Evolutionary conservation across 176 grass and related monocot species (phyloP).

Genomic region (Areca catechu): DNA sequence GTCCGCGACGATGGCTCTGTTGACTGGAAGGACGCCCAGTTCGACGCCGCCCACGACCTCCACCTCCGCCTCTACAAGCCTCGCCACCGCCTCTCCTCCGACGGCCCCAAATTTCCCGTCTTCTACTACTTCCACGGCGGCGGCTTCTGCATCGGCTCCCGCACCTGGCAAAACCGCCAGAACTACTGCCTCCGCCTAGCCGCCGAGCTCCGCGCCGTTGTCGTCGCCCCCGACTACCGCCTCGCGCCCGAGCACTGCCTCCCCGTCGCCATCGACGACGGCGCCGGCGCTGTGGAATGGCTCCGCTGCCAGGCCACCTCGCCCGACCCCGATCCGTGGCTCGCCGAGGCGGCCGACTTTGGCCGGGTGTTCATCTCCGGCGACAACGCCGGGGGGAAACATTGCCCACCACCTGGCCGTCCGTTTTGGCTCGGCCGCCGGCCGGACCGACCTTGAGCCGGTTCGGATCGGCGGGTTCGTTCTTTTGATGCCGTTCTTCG

Average conservation of each 20-base stretch:
- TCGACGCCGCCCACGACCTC: constrained; percentile 5
- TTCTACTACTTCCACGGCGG: too few species aligned
- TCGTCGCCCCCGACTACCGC: constrained; percentile 76
- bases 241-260: constrained; percentile 69
- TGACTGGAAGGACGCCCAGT: constrained; percentile 11
- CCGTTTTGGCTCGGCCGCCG: constrained; percentile 37
- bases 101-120: too few species aligned
- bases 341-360: constrained; percentile 44
- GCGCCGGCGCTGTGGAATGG: constrained; percentile 29
- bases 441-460: constrained; percentile 32
- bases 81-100: too few species aligned
- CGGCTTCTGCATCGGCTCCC: too few species aligned
- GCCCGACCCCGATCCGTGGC: constrained; percentile 33
- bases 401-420: constrained; percentile 74
- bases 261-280: constrained; percentile 62
- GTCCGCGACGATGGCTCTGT: constrained; percentile 8
- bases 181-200: constrained; percentile 17
- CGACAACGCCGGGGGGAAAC: constrained; percentile 57
- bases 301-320: constrained; percentile 15
- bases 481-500: constrained; percentile 78
- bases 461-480: constrained; percentile 38
- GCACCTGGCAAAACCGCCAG: too few species aligned
- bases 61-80: too few species aligned
- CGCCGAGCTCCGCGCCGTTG: constrained; percentile 24
- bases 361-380: constrained; percentile 53